phyloP scores from a whole-genome alignment of 1,284 basidiomycete genomes.

The Sphaerobolus stellatus region DNA sequence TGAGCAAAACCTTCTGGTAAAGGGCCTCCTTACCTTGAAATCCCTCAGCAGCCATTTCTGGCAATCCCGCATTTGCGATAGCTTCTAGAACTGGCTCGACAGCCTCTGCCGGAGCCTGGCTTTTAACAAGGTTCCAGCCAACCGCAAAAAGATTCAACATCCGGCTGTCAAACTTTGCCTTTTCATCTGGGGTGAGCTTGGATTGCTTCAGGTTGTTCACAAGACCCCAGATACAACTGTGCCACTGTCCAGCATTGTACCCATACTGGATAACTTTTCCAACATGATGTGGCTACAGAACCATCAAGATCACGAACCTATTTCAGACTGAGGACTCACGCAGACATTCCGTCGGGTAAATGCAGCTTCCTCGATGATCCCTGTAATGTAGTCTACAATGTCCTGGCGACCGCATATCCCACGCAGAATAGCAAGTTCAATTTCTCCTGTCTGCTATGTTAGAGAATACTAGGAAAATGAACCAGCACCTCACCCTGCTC shows the following conservation, averaged over 20 bases:
- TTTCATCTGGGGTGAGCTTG: neutral
- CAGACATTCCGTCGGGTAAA: neutral
- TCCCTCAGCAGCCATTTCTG: neutral
- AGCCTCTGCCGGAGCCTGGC: neutral
- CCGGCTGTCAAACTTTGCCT: neutral
- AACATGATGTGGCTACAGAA: neutral
- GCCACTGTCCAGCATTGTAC: neutral
- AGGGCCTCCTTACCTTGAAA: neutral
- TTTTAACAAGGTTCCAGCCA: neutral
- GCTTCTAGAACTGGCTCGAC: neutral
- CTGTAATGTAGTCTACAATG: neutral
- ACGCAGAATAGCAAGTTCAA: neutral
- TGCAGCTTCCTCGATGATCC: neutral
- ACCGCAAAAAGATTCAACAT: neutral
- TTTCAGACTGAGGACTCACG: neutral
- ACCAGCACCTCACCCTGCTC: neutral
- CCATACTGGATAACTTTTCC: neutral
- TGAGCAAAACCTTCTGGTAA: neutral
- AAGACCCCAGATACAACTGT: neutral
- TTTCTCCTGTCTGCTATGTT: neutral
- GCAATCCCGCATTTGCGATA: neutral
- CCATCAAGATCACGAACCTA: neutral
- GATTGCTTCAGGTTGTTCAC: neutral
- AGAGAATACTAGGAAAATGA: neutral
- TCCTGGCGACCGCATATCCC: neutral